Evolutionary conservation across 2,329 filamentous ascomycete species (phyloP).

Genomic region (Alternaria brassicae): DNA sequence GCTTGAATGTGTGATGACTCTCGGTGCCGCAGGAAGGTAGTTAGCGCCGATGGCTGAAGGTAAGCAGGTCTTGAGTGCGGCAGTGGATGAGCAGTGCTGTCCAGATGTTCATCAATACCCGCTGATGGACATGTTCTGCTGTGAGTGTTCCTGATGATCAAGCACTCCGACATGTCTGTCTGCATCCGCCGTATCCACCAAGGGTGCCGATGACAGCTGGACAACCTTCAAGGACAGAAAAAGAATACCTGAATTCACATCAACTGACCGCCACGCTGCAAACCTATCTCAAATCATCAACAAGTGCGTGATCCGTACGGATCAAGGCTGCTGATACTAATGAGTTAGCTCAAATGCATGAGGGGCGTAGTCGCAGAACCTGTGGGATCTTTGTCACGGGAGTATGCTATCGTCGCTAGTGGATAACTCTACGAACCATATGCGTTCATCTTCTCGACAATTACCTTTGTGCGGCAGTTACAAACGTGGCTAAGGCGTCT

Average conservation of each 20-base stretch:
- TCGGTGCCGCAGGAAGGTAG: neutral
- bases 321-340: constrained; percentile 3
- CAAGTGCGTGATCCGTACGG: constrained; percentile 2
- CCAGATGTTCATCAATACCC: neutral
- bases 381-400: constrained; percentile 7
- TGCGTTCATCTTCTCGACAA: neutral
- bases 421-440: neutral
- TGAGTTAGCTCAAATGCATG: constrained; percentile 2
- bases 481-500: neutral
- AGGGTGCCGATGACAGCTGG: neutral
- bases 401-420: neutral
- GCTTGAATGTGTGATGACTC: neutral
- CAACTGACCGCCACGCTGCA: neutral
- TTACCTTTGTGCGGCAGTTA: constrained; percentile 3
- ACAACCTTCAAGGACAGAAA: neutral
- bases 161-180: neutral
- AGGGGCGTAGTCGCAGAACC: constrained; percentile 6
- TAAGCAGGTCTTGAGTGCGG: neutral
- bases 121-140: neutral
- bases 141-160: neutral
- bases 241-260: neutral
- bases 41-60: neutral
- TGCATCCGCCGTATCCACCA: neutral
- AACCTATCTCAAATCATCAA: neutral
- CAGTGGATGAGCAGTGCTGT: neutral